Base-by-base conservation (phyloP, 2,329 filamentous ascomycete species). In the Mycocentrospora acerina region DNA sequence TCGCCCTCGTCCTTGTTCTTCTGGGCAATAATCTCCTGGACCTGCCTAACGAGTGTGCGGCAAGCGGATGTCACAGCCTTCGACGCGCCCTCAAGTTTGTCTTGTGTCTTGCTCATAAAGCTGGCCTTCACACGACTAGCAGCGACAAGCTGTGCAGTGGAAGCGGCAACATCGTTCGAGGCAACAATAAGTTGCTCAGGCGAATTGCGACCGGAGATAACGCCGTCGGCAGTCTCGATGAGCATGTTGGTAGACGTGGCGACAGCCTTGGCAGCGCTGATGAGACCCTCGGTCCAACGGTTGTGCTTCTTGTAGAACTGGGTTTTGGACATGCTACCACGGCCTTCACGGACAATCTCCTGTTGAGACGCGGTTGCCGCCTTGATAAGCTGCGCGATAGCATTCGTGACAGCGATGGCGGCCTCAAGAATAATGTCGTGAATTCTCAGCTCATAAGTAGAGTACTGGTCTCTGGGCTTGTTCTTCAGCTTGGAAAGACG, bases 261-360 rank as follows among this genome's bases (percentile, higher is more conserved):
- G 13, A 98, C 93, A 1, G 93, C 93, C 73, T 98, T 98, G 50
- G 93, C 91, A 1, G 93, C 93, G 25, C 89, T 95, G 64, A 98
- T 96, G 44, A 98, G 82, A 32, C 93, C 93, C 64, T 98, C 93
- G 0, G 93, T 98, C 93, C 93, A 98, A 35, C 93, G 82, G 72
- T 97, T 98, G 79, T 98, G 96, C 77, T 97, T 97, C 80, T 97
- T 97, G 83, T 98, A 98, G 70, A 98, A 98, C 16, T 90, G 90
- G 2, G 90, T 94, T 41, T 85, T 81, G 29, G 89, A 94, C 35
- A 88, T 88, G 17, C 85, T 86, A 24, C 93, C 93, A 14, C 88
- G 85, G 7, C 93, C 93, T 48, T 95, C 89, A 51, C 90, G 85
- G 29, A 98, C 93, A 62, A 98, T 98, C 72, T 98, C 93, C 66